phyloP scores from a whole-genome alignment of 1,284 basidiomycete species.

The Pseudozyma thailandica region DNA sequence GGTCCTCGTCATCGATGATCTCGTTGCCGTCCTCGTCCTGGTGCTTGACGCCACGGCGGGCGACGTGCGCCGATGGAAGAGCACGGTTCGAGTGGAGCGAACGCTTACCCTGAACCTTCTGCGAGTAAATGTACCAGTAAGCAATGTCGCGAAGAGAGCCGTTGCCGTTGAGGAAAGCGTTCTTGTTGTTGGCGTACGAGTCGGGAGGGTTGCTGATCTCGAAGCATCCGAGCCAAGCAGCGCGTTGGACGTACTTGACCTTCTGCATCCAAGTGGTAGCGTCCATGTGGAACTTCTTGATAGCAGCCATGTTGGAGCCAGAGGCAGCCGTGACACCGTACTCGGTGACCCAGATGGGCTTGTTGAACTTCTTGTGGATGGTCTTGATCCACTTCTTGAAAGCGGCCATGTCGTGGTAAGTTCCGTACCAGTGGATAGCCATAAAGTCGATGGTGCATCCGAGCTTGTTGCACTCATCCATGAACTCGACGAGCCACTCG shows the following conservation, averaged over 20 bases:
- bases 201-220: constrained; percentile 59
- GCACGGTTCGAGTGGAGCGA: constrained; percentile 50
- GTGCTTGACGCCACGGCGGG: constrained; percentile 37
- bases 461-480: constrained; percentile 56
- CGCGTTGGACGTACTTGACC: constrained; percentile 60
- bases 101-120: constrained; percentile 23
- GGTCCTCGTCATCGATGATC: constrained; percentile 46
- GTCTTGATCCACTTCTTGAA: constrained; percentile 59
- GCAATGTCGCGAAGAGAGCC: constrained; percentile 54
- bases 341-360: constrained; percentile 66
- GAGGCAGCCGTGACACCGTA: constrained; percentile 62
- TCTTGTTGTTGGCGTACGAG: constrained; percentile 59
- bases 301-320: constrained; percentile 44
- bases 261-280: constrained; percentile 54
- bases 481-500: constrained; percentile 60
- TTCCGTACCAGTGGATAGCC: constrained; percentile 68
- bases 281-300: constrained; percentile 57
- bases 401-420: constrained; percentile 47
- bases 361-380: constrained; percentile 53
- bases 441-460: constrained; percentile 63
- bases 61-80: constrained; percentile 33
- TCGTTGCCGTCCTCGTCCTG: constrained; percentile 49
- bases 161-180: constrained; percentile 60
- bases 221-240: constrained; percentile 65
- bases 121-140: constrained; percentile 55